Evolutionary conservation across 1,284 basidiomycete genomes (phyloP).

Genomic region (Ustilago trichophora): DNA sequence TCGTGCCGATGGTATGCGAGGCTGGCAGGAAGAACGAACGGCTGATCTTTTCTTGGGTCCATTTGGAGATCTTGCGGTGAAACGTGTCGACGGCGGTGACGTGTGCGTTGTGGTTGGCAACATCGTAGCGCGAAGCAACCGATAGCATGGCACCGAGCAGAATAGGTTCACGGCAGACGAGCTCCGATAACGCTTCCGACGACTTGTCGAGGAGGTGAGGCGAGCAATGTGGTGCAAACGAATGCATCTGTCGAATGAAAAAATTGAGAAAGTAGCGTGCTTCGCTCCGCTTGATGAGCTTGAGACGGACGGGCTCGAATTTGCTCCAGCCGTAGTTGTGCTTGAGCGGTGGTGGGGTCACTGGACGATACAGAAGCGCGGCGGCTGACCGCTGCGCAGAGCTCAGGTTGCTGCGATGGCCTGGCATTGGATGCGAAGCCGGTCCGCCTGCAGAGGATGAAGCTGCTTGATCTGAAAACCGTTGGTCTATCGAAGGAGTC

Average conservation of each 20-base stretch:
- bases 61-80: constrained; percentile 49
- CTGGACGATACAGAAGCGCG: constrained; percentile 23
- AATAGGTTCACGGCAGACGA: constrained; percentile 47
- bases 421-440: neutral
- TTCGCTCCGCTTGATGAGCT: constrained; percentile 47
- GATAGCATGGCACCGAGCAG: constrained; percentile 54
- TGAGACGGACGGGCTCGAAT: constrained; percentile 51
- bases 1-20: constrained; percentile 49
- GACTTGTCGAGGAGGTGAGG: constrained; percentile 45
- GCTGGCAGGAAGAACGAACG: constrained; percentile 44
- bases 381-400: constrained; percentile 25
- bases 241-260: constrained; percentile 49
- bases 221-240: constrained; percentile 51
- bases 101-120: constrained; percentile 42
- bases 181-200: constrained; percentile 46
- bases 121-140: constrained; percentile 48
- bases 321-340: constrained; percentile 50
- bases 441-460: constrained; percentile 1
- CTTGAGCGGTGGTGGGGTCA: constrained; percentile 46
- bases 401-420: constrained; percentile 4
- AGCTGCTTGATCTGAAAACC: constrained; percentile 8
- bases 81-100: constrained; percentile 43
- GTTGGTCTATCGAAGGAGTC: neutral
- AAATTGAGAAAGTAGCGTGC: constrained; percentile 50
- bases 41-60: constrained; percentile 53